These are phyloP conservation scores for Chaetomiaceae sp. DNA, from an alignment of 2,329 filamentous ascomycete species.

Conservation along the genomic window DNA sequence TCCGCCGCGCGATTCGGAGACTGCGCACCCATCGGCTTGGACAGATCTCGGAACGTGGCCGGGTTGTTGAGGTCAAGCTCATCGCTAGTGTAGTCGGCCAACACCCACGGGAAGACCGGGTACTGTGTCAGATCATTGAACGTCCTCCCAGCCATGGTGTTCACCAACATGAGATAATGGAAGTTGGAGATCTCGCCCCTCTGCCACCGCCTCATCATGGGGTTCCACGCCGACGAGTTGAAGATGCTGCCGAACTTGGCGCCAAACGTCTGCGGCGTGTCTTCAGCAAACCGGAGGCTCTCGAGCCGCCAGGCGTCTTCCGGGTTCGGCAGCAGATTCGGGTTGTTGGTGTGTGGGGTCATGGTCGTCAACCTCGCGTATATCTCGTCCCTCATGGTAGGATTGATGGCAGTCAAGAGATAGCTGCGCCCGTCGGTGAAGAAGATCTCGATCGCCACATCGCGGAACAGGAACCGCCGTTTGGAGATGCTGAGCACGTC, in stretches of 20 bases:
- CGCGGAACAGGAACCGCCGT: constrained; percentile 87
- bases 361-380: constrained; percentile 70
- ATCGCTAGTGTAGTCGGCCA: constrained; percentile 92
- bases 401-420: constrained; percentile 76
- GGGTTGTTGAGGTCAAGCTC: constrained; percentile 84
- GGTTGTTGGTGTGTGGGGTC: constrained; percentile 72
- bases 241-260: constrained; percentile 92
- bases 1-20: constrained; percentile 68
- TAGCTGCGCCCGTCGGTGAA: constrained; percentile 97
- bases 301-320: constrained; percentile 93
- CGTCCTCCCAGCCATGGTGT: constrained; percentile 92
- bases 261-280: constrained; percentile 61
- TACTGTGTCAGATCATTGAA: constrained; percentile 99
- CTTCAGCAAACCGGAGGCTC: constrained; percentile 64
- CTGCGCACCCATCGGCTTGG: constrained; percentile 95
- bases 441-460: constrained; percentile 95
- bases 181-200: constrained; percentile 97
- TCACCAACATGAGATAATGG: constrained; percentile 97
- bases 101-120: constrained; percentile 94
- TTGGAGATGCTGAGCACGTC: constrained; percentile 96
- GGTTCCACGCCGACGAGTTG: constrained; percentile 73
- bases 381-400: constrained; percentile 70
- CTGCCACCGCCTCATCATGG: constrained; percentile 84
- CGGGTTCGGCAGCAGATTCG: constrained; percentile 64
- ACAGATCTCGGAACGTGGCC: constrained; percentile 80